A percentile compares a stretch with the other conserved stretches of the same genome.
These are phyloP conservation scores for Byssothecium circinans DNA, from an alignment of 2,329 filamentous ascomycete species.

Conservation along the genomic window DNA sequence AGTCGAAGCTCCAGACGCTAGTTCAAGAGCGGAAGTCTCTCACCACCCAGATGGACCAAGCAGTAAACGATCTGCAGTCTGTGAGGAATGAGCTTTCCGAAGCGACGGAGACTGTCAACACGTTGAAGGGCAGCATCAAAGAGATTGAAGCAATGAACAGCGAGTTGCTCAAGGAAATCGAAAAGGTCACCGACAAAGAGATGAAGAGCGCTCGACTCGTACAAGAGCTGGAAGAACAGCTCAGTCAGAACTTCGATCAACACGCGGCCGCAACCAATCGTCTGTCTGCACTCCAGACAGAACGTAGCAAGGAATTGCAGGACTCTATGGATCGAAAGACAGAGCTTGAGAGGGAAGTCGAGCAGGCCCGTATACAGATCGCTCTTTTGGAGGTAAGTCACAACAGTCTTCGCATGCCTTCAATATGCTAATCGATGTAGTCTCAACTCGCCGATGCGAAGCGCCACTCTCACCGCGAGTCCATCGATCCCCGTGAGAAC, in stretches of 20 bases:
- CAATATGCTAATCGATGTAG: constrained; percentile 45
- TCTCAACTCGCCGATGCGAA: constrained; percentile 63
- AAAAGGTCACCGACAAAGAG: constrained; percentile 65
- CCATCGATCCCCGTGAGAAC: constrained; percentile 49
- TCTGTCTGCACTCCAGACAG: constrained; percentile 66
- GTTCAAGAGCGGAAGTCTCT: constrained; percentile 51
- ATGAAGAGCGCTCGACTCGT: constrained; percentile 90
- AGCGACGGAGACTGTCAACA: constrained; percentile 41
- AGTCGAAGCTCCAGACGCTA: constrained; percentile 47
- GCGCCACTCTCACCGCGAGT: constrained; percentile 51
- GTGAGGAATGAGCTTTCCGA: constrained; percentile 48
- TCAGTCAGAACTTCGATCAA: constrained; percentile 93
- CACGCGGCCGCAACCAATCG: constrained; percentile 84
- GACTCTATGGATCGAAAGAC: constrained; percentile 45
- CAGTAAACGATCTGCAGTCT: constrained; percentile 46
- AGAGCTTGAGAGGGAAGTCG: constrained; percentile 63
- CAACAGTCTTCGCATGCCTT: neutral
- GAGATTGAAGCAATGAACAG: constrained; percentile 55
- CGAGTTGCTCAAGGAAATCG: constrained; percentile 59
- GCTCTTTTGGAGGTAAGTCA: constrained; percentile 71
- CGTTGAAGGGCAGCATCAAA: constrained; percentile 48
- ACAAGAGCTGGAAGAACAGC: constrained; percentile 94
- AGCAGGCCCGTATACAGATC: constrained; percentile 77
- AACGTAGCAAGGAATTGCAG: constrained; percentile 48
- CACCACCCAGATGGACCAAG: constrained; percentile 45